Conservation (phyloP, 192 early-diverging fungal species). For the Haplosporangium gracile region DNA sequence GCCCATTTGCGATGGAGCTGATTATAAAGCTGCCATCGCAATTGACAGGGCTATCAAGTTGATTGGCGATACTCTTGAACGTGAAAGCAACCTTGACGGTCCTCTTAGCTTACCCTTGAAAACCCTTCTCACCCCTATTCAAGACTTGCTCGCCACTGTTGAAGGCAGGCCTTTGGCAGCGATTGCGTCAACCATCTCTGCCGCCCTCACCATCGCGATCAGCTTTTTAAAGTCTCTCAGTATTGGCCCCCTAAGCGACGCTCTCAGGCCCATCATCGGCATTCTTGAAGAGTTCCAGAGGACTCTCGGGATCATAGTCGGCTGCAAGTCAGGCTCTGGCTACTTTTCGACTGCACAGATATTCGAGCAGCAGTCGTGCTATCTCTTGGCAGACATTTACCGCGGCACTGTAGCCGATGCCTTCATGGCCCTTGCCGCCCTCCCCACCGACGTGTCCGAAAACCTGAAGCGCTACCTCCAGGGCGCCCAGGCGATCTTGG, state of each 20-base stretch:
- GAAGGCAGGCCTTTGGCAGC: neutral
- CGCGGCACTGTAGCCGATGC: neutral
- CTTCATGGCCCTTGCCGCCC: neutral
- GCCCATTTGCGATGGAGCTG: neutral
- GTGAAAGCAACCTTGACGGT: neutral
- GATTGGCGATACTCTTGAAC: neutral
- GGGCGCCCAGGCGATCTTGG: neutral
- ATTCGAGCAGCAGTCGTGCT: neutral
- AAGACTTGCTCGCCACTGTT: neutral
- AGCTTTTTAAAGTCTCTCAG: neutral
- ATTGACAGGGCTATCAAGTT: neutral
- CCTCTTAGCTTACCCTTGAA: neutral
- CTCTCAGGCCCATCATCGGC: neutral
- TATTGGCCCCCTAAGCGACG: neutral
- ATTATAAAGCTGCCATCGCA: rapidly evolving
- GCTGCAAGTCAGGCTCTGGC: neutral
- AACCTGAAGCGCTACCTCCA: neutral
- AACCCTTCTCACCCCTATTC: neutral
- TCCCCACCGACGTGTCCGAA: neutral
- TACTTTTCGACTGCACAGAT: neutral
- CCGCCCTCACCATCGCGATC: neutral
- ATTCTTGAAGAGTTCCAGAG: no score
- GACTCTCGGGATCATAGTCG: no score
- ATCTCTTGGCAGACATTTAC: neutral
- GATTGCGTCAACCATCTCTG: neutral